phyloP scores from a whole-genome alignment of 2,329 filamentous ascomycete genomes.

The Fusarium pilosicola region DNA sequence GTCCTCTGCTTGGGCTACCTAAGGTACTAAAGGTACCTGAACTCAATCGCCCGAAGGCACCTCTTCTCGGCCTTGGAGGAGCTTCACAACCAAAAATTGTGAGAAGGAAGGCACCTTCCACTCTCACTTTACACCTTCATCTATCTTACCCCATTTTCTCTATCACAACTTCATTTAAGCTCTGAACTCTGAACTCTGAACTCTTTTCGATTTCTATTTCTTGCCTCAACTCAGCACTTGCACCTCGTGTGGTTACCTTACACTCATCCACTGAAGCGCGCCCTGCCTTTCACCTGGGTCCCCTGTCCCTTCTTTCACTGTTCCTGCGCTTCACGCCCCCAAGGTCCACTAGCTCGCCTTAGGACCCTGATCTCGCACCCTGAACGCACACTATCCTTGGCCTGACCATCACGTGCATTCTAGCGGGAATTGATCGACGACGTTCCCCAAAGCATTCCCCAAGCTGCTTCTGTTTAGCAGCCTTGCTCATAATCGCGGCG shows the following conservation, averaged over 20 bases:
- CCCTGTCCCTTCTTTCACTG: background rate
- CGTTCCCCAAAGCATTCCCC: slow-evolving; percentile 32
- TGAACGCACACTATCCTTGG: slow-evolving; percentile 3
- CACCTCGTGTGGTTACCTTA: background rate
- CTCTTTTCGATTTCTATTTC: background rate
- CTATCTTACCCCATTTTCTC: background rate
- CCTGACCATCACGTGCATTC: slow-evolving; percentile 41
- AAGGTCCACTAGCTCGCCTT: slow-evolving; percentile 25
- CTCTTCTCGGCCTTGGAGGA: background rate
- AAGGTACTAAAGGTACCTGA: background rate
- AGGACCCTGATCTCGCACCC: slow-evolving; percentile 21
- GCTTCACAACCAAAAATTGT: background rate
- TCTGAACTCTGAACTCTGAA: background rate
- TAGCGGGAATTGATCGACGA: slow-evolving; percentile 40
- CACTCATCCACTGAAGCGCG: background rate
- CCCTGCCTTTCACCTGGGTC: background rate
- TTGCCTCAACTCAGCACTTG: background rate
- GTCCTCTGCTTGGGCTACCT: background rate
- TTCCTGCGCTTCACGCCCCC: slow-evolving; percentile 6
- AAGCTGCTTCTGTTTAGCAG: slow-evolving; percentile 36
- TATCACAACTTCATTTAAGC: background rate
- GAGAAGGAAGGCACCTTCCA: background rate
- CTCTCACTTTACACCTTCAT: background rate
- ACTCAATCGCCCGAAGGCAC: background rate
- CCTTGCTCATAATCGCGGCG: slow-evolving; percentile 41